These are phyloP conservation scores for Cladorrhinum sp. DNA, from an alignment of 2,329 filamentous ascomycete species.

Conservation along the genomic window DNA sequence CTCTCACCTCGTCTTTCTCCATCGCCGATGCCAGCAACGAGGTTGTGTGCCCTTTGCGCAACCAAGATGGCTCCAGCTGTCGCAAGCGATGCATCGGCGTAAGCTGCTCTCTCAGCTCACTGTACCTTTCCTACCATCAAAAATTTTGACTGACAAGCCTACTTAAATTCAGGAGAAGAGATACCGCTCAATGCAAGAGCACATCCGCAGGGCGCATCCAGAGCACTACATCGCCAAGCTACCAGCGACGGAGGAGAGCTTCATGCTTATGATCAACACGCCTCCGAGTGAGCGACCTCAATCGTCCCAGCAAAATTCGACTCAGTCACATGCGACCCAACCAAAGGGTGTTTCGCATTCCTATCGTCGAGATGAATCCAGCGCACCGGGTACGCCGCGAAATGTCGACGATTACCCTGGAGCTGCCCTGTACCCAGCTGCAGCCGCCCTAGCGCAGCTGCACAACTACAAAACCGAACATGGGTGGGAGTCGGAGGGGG, in stretches of 20 bases:
- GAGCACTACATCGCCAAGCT: slow-evolving; percentile 98
- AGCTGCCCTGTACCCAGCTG: slow-evolving; percentile 66
- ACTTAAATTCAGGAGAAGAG: slow-evolving; percentile 34
- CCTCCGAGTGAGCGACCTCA: slow-evolving; percentile 55
- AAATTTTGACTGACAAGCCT: slow-evolving; percentile 23
- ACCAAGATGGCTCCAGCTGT: slow-evolving; percentile 95
- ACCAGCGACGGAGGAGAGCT: slow-evolving; percentile 96
- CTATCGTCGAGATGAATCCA: slow-evolving; percentile 65
- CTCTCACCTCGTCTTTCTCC: slow-evolving; percentile 85
- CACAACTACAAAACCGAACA: slow-evolving; percentile 70
- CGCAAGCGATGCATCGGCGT: slow-evolving; percentile 97
- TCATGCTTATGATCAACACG: slow-evolving; percentile 91
- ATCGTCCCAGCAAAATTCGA: slow-evolving; percentile 34
- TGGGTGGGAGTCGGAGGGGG: slow-evolving; percentile 75
- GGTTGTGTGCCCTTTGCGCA: slow-evolving; percentile 92
- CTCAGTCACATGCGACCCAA: slow-evolving; percentile 29
- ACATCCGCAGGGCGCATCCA: slow-evolving; percentile 94
- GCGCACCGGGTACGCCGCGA: slow-evolving; percentile 66
- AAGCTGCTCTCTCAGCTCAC: slow-evolving; percentile 49
- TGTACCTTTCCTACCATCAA: slow-evolving; percentile 7
- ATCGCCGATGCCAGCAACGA: slow-evolving; percentile 91
- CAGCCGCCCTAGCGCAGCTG: slow-evolving; percentile 82
- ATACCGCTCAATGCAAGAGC: slow-evolving; percentile 99
- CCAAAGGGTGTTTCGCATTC: slow-evolving; percentile 57
- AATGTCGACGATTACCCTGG: slow-evolving; percentile 67